These are phyloP conservation scores for Fusarium nodosum DNA, from an alignment of 2,329 filamentous ascomycete genomes.

Conservation along the genomic window DNA sequence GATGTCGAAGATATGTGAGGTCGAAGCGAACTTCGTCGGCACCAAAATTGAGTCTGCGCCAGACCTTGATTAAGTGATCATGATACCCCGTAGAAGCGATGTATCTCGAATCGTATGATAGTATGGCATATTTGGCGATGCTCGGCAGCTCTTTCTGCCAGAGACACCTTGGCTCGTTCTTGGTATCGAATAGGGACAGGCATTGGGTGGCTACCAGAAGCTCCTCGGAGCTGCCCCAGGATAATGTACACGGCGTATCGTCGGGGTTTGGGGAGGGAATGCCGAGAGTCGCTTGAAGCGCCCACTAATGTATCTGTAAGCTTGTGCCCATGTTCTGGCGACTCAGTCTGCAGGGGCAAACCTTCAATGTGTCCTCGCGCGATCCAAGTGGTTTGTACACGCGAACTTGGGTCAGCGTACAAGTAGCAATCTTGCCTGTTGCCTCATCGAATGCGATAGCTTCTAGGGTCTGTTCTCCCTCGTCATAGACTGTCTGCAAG, in stretches of 20 bases:
- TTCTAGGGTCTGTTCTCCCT: constrained; percentile 76
- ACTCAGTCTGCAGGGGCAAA: constrained; percentile 55
- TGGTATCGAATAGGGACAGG: constrained; percentile 76
- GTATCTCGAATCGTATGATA: constrained; percentile 89
- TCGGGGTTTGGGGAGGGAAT: constrained; percentile 51
- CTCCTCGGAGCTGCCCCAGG: constrained; percentile 90
- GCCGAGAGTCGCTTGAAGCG: constrained; percentile 72
- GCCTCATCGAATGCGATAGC: constrained; percentile 85
- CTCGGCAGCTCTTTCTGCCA: constrained; percentile 84
- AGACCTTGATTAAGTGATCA: constrained; percentile 91
- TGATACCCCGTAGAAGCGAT: constrained; percentile 84
- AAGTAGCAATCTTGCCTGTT: constrained; percentile 87
- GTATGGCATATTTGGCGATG: constrained; percentile 77
- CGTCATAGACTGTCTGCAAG: constrained; percentile 91
- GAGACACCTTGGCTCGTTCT: constrained; percentile 65
- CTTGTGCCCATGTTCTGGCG: constrained; percentile 12
- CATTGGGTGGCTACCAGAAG: constrained; percentile 80
- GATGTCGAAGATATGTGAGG: constrained; percentile 90
- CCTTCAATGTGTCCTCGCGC: constrained; percentile 80
- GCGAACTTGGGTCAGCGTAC: constrained; percentile 75
- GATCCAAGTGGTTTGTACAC: constrained; percentile 83
- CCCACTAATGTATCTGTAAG: constrained; percentile 65
- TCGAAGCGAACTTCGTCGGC: constrained; percentile 89
- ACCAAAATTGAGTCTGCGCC: constrained; percentile 88
- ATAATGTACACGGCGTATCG: constrained; percentile 67